Evolutionary conservation across 148 eudicot genomes (phyloP).

Genomic region (Bassia scoparia): DNA sequence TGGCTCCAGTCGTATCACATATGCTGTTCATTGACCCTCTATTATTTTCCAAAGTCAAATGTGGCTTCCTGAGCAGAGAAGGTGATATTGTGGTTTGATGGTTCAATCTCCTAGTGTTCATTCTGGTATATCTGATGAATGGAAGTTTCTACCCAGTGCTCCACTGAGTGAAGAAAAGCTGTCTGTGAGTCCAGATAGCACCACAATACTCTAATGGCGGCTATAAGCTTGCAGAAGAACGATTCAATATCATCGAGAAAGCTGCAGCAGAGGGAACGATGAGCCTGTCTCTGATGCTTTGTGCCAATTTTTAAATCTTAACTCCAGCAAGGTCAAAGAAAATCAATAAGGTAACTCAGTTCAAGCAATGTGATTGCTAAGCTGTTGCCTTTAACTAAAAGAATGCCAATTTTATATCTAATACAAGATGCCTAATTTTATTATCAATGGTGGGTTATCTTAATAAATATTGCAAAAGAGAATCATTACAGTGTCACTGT

Average conservation of each 20-base stretch:
- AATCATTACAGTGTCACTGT: neutral
- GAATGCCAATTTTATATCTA: neutral
- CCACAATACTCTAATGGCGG: slow-evolving; percentile 93
- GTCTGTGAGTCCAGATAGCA: slow-evolving; percentile 76
- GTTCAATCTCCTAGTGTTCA: slow-evolving; percentile 64
- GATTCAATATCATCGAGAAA: slow-evolving; percentile 68
- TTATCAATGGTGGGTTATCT: neutral
- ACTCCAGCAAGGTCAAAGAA: slow-evolving; percentile 53
- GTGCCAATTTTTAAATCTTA: slow-evolving; percentile 54
- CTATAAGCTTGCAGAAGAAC: slow-evolving; percentile 89
- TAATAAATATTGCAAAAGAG: neutral
- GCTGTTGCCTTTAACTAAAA: neutral
- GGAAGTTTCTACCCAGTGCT: slow-evolving; percentile 54
- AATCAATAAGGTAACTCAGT: slow-evolving; percentile 57
- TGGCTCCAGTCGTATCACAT: slow-evolving; percentile 85
- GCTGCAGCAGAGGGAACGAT: slow-evolving; percentile 97
- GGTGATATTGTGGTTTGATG: slow-evolving; percentile 59
- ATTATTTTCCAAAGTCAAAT: slow-evolving; percentile 71
- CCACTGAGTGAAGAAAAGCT: slow-evolving; percentile 57
- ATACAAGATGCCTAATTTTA: neutral
- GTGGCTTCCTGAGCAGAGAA: slow-evolving; percentile 62
- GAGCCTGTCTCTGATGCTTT: slow-evolving; percentile 93
- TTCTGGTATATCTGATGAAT: slow-evolving; percentile 77
- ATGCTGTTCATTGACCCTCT: slow-evolving; percentile 83
- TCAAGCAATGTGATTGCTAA: neutral